These are phyloP conservation scores for Saturnispora bothae DNA, from an alignment of 805 yeast species.

Conservation along the genomic window DNA sequence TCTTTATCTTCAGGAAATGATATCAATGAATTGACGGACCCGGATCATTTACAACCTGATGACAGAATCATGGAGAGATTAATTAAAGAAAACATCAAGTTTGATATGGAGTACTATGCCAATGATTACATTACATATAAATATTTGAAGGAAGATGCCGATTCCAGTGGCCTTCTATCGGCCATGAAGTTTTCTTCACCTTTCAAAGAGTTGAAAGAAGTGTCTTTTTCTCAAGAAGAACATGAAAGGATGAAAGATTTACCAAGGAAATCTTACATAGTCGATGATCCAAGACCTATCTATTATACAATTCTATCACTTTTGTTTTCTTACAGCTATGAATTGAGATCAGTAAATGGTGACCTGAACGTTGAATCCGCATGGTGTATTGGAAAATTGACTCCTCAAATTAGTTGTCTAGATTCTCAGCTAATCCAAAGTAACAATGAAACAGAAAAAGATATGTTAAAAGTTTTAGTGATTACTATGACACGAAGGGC, in stretches of 20 bases:
- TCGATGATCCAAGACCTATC: slow-evolving; percentile 44
- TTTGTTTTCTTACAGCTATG: slow-evolving; percentile 66
- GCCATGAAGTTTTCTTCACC: slow-evolving; percentile 47
- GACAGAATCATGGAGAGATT: slow-evolving; percentile 60
- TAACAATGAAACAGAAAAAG: slow-evolving; percentile 23
- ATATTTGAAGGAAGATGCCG: slow-evolving; percentile 33
- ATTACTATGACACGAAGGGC: slow-evolving; percentile 63
- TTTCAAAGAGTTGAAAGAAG: slow-evolving; percentile 27
- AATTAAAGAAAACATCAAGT: slow-evolving; percentile 58
- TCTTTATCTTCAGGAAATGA: slow-evolving; percentile 80
- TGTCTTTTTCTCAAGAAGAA: slow-evolving; percentile 50
- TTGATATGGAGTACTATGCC: slow-evolving; percentile 83
- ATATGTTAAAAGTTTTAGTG: slow-evolving; percentile 41
- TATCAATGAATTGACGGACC: slow-evolving; percentile 76
- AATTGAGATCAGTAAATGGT: slow-evolving; percentile 60
- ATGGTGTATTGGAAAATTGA: slow-evolving; percentile 84
- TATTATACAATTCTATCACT: slow-evolving; percentile 57
- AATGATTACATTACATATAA: slow-evolving; percentile 65
- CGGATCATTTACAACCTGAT: slow-evolving; percentile 52
- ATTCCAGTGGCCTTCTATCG: slow-evolving; percentile 21
- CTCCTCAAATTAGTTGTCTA: slow-evolving; percentile 66
- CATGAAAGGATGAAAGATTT: slow-evolving; percentile 57
- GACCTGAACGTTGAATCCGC: slow-evolving; percentile 76
- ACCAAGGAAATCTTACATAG: slow-evolving; percentile 51
- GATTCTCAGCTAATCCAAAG: slow-evolving; percentile 45